Conservation (phyloP, 345 rosid species). For the Lepidium didymum region DNA sequence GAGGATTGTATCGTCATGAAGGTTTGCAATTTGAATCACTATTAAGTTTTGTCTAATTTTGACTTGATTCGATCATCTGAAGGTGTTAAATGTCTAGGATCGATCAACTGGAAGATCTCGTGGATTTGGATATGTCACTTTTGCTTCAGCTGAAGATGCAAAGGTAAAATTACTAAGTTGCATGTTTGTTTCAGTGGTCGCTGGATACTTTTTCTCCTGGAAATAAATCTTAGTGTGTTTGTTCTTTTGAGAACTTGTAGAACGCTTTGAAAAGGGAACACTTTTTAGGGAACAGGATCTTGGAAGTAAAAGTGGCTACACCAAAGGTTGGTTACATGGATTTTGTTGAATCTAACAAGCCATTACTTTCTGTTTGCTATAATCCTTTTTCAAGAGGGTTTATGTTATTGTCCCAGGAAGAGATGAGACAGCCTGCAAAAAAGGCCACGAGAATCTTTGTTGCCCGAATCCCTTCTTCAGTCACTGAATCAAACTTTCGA, state of each 20-base stretch:
- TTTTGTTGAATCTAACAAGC: background rate
- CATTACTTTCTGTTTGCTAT: background rate
- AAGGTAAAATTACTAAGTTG: conserved; percentile 36
- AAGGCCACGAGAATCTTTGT: conserved; percentile 90
- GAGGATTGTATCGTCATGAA: conserved; percentile 99
- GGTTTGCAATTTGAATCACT: conserved; percentile 34
- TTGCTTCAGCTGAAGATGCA: conserved; percentile 70
- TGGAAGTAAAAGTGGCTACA: conserved; percentile 91
- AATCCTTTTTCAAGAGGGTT: background rate
- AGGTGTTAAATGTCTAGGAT: conserved; percentile 43
- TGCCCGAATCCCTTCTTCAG: conserved; percentile 84
- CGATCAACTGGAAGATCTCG: conserved; percentile 93
- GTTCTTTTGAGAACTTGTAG: conserved; percentile 33
- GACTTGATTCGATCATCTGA: background rate
- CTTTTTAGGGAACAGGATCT: conserved; percentile 72
- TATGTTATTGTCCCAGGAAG: conserved; percentile 56
- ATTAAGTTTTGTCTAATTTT: background rate
- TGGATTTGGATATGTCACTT: conserved; percentile 95
- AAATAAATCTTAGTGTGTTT: background rate
- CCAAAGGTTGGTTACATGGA: conserved; percentile 62
- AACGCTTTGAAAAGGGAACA: conserved; percentile 68
- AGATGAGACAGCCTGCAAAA: conserved; percentile 84
- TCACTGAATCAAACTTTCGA: conserved; percentile 72
- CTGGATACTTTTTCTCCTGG: background rate
- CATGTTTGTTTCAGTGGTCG: background rate